phyloP scores from a whole-genome alignment of 345 rosid species.

The Eucalyptus lansdowneana region DNA sequence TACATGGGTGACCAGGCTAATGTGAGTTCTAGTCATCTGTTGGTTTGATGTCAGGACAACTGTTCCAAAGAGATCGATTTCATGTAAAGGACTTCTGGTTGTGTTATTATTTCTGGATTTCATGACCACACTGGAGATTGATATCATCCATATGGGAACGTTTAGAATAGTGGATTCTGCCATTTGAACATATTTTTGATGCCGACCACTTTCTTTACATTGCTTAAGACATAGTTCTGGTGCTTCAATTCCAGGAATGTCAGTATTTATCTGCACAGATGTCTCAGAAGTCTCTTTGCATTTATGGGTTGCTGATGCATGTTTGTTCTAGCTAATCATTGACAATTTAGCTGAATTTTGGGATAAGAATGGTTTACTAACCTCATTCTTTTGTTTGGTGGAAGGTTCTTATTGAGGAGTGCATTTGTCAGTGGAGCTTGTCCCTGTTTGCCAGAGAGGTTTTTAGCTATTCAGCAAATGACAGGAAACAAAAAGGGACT shows the following conservation, averaged over 20 bases:
- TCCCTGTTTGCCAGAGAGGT: background rate
- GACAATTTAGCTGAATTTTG: background rate
- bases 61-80: background rate
- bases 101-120: background rate
- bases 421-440: background rate
- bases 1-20: background rate
- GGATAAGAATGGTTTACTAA: background rate
- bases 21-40: background rate
- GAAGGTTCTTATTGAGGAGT: background rate
- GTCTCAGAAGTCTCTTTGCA: background rate
- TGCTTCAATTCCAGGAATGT: background rate
- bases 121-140: background rate
- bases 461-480: constrained; percentile 18
- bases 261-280: background rate
- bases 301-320: background rate
- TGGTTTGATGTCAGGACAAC: background rate
- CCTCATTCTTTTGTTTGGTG: background rate
- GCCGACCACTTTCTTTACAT: background rate
- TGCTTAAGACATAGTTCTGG: background rate
- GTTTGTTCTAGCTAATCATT: background rate
- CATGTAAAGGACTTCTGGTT: background rate
- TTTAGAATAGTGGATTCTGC: background rate
- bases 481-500: constrained; percentile 35
- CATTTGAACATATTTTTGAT: background rate
- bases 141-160: background rate